Evolutionary conservation across 2,329 filamentous ascomycete genomes (phyloP).

Genomic region (Penicillium hordei): DNA sequence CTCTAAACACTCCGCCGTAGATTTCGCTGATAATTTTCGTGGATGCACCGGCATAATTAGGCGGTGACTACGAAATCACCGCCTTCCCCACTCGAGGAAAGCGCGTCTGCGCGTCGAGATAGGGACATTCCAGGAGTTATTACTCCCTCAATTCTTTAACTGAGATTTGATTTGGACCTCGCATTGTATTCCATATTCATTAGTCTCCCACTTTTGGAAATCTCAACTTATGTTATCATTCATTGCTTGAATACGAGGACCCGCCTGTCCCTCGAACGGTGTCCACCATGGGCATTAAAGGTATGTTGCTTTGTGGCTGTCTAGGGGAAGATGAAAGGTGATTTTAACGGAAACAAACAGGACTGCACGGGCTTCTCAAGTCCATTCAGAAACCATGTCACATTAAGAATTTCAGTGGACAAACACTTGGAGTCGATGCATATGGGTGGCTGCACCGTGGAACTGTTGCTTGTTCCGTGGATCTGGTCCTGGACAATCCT

Average conservation of each 20-base stretch:
- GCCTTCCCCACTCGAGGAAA: constrained; percentile 23
- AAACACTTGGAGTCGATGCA: constrained; percentile 90
- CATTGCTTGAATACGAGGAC: constrained; percentile 31
- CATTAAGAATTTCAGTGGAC: constrained; percentile 80
- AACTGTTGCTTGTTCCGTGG: constrained; percentile 83
- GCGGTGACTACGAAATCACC: constrained; percentile 30
- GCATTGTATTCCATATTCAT: constrained; percentile 6
- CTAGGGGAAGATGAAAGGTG: background rate
- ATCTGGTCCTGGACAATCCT: constrained; percentile 83
- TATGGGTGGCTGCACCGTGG: constrained; percentile 98
- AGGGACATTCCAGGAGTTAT: constrained; percentile 35
- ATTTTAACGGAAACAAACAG: constrained; percentile 46
- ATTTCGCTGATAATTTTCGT: constrained; percentile 26
- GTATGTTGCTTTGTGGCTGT: constrained; percentile 25
- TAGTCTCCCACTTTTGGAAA: constrained; percentile 7
- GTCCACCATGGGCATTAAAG: constrained; percentile 48
- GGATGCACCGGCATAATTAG: constrained; percentile 33
- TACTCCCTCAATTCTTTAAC: constrained; percentile 14
- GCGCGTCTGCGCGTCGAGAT: constrained; percentile 38
- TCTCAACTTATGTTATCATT: constrained; percentile 21
- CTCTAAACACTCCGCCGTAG: constrained; percentile 2
- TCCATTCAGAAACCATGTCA: constrained; percentile 90
- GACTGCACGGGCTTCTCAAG: constrained; percentile 86
- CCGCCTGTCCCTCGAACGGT: constrained; percentile 29
- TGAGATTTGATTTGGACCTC: constrained; percentile 6